Evolutionary conservation across 2,329 filamentous ascomycete species (phyloP).

Genomic region (Oidium heveae): DNA sequence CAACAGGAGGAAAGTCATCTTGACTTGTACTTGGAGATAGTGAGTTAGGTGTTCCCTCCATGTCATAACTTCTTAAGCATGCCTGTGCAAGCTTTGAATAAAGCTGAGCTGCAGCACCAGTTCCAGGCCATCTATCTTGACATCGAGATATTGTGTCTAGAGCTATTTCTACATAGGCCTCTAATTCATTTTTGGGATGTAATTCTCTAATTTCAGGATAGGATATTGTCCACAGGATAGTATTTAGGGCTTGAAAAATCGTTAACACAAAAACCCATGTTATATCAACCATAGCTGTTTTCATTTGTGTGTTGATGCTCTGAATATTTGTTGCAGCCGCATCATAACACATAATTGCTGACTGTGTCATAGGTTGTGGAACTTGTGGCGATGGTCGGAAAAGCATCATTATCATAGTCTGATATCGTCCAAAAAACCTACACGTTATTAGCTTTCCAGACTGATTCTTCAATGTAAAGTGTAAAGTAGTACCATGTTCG

Average conservation of each 20-base stretch:
- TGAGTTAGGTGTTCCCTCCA: constrained; percentile 22
- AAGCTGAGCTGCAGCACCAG: constrained; percentile 57
- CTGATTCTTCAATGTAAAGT: neutral
- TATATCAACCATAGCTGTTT: constrained; percentile 50
- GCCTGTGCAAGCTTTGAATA: constrained; percentile 70
- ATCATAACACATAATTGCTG: constrained; percentile 61
- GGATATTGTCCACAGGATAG: constrained; percentile 73
- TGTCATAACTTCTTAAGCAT: constrained; percentile 69
- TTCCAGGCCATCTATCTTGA: constrained; percentile 77
- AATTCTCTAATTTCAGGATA: constrained; percentile 58
- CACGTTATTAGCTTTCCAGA: constrained; percentile 1
- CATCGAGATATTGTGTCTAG: constrained; percentile 59
- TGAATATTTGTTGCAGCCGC: constrained; percentile 62
- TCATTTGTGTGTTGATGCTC: constrained; percentile 57
- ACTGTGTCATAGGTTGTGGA: constrained; percentile 54
- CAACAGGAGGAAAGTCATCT: neutral
- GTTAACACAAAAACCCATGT: constrained; percentile 86
- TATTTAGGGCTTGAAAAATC: constrained; percentile 79
- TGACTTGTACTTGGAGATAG: constrained; percentile 19
- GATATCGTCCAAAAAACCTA: constrained; percentile 44
- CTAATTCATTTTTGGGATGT: constrained; percentile 50
- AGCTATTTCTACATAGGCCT: constrained; percentile 46
- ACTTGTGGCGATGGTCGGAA: constrained; percentile 84
- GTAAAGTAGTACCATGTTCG: constrained; percentile 39
- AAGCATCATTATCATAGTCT: constrained; percentile 71